phyloP scores from a whole-genome alignment of 768 basidiomycete genomes.

The Tephrocybe sp. region DNA sequence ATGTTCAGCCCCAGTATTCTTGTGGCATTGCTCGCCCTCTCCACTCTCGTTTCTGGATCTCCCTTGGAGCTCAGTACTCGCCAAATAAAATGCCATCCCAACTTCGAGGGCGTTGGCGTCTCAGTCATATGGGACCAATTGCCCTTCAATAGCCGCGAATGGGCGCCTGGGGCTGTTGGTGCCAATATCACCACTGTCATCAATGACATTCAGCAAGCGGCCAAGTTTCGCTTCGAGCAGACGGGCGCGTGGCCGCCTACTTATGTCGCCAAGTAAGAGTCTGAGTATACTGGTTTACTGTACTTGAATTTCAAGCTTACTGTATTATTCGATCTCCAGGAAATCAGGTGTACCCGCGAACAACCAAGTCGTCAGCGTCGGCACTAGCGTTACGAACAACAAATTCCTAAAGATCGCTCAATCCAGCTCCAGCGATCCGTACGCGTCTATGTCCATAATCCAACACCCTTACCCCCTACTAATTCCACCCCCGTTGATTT shows the following conservation, averaged over 20 bases:
- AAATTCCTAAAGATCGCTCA: conserved; percentile 5
- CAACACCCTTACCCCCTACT: neutral
- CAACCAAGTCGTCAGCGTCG: conserved; percentile 9
- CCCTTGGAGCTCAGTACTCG: conserved; percentile 11
- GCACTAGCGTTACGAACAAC: neutral
- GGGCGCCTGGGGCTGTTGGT: conserved; percentile 6
- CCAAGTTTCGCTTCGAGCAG: conserved; percentile 12
- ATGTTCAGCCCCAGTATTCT: conserved; percentile 1
- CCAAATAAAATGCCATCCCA: conserved; percentile 9
- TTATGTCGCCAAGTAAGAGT: conserved; percentile 10
- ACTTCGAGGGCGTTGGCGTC: conserved; percentile 12
- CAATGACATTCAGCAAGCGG: neutral
- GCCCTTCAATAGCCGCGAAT: conserved; percentile 10
- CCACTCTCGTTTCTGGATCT: conserved; percentile 1
- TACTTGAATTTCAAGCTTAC: too few species aligned
- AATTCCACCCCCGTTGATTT: too few species aligned
- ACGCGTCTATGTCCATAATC: neutral
- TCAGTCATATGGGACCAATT: conserved; percentile 11
- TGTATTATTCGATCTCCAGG: neutral
- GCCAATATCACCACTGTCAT: conserved; percentile 9
- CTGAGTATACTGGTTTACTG: too few species aligned
- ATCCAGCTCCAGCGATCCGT: conserved; percentile 5
- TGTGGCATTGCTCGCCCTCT: neutral
- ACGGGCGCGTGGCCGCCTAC: neutral
- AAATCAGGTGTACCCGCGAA: conserved; percentile 9